Evolutionary conservation across 2,329 filamentous ascomycete genomes (phyloP).

Genomic region (Emergomyces africanus): DNA sequence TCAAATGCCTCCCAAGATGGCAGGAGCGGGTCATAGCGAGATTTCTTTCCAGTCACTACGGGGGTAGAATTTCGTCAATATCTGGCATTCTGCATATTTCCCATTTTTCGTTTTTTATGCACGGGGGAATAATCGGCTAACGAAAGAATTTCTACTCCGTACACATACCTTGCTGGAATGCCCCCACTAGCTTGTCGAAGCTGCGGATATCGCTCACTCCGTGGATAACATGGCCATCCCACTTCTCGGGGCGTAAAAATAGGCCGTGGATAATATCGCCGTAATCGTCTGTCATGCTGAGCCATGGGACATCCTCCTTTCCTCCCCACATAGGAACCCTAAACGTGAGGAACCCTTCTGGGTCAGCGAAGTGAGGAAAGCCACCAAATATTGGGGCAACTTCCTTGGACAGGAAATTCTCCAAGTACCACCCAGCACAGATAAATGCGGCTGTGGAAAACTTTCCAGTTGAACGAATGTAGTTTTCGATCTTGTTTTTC

Average conservation of each 20-base stretch:
- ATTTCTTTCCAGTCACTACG: slow-evolving; percentile 18
- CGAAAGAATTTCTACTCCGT: neutral
- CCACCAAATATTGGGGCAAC: slow-evolving; percentile 28
- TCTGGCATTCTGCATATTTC: neutral
- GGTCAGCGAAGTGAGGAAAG: slow-evolving; percentile 26
- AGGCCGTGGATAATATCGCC: slow-evolving; percentile 36
- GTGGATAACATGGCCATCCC: slow-evolving; percentile 26
- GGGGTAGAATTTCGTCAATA: neutral
- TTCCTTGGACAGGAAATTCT: slow-evolving; percentile 28
- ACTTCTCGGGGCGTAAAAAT: slow-evolving; percentile 28
- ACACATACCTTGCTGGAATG: slow-evolving; percentile 22
- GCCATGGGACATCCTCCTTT: slow-evolving; percentile 26
- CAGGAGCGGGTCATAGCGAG: slow-evolving; percentile 18
- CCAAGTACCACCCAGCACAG: slow-evolving; percentile 32
- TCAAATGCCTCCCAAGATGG: slow-evolving; percentile 23
- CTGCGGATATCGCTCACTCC: slow-evolving; percentile 25
- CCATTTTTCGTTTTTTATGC: neutral
- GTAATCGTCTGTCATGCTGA: slow-evolving; percentile 31
- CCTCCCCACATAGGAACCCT: slow-evolving; percentile 29
- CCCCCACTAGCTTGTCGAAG: slow-evolving; percentile 18
- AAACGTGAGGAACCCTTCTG: slow-evolving; percentile 27
- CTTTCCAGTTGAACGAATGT: slow-evolving; percentile 19
- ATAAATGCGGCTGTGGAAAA: slow-evolving; percentile 28
- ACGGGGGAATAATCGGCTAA: neutral
- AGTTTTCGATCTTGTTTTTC: slow-evolving; percentile 28